Evolutionary conservation across 257 asterid species (phyloP), one percentile per base, ranked within the genome.

Genomic region (Solanum piurae): DNA sequence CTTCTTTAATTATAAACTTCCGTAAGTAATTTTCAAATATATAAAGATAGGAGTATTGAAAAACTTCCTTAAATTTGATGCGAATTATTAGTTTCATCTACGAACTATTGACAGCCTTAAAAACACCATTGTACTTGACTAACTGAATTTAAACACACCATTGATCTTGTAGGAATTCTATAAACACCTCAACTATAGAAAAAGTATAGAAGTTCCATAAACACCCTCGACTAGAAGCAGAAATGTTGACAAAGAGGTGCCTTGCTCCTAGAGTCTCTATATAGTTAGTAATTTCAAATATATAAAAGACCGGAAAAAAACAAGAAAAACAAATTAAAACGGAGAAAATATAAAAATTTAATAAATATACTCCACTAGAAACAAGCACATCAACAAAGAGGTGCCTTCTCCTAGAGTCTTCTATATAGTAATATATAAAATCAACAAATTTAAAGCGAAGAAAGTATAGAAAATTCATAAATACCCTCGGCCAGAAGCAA

Each of bases 31-130:
- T 58, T 58, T 58, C 25, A 58, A 58, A 20, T 58, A 20, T 58
- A 1, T 58, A 58, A 58, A 55, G 23, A 6, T 0, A 55, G 0
- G 3, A 55, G 2, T 6, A 49, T 14, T 18, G 5, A 55, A 55
- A 55, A 0, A 1, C 0, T 1, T 3, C 0, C 0, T 55, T 55
- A 55, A 6, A 55, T 3, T 55, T 55, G 10, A 7, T 0, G 4
- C 3, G n/a, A 18, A 55, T 55, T 55, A 55, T 55, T 55, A 18
- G 2, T 7, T 55, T 52, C 0, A 6, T 55, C 7, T 7, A 0
- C 1, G 0, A 55, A 55, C 8, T 18, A 55, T 55, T 2, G n/a
- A 55, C n/a, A 2, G 2, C 1, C 4, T 55, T 55, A 6, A 55
- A 55, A 55, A 55, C 4, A 55, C 0, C 1, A 0, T 0, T 55